phyloP scores from a whole-genome alignment of 371 early-diverging fungal genomes.

The Funneliformis caledonium region DNA sequence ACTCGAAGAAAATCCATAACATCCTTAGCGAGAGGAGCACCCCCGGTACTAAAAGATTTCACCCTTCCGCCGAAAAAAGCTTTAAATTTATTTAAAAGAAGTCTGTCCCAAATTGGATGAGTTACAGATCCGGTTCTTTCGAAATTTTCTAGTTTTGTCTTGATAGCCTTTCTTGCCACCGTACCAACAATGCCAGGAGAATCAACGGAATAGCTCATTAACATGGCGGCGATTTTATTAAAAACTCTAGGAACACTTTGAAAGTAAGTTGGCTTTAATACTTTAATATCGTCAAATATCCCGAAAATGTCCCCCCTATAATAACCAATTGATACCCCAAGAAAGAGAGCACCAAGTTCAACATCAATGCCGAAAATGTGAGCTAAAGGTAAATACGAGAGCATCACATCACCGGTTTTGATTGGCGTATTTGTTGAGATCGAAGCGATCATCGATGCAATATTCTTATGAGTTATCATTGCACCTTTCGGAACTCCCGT shows the following conservation, averaged over 20 bases:
- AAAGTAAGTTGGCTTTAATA: constrained; percentile 82
- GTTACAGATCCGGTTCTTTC: constrained; percentile 61
- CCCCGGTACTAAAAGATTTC: constrained; percentile 75
- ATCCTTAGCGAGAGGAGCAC: constrained; percentile 90
- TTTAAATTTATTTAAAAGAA: constrained; percentile 88
- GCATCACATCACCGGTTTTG: constrained; percentile 33
- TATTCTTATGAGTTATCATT: constrained; percentile 45
- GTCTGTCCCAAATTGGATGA: constrained; percentile 85
- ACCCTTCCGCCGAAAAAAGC: constrained; percentile 90
- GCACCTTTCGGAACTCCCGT: constrained; percentile 59
- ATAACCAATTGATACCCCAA: constrained; percentile 76
- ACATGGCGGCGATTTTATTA: constrained; percentile 83
- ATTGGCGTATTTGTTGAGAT: not conserved
- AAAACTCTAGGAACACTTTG: constrained; percentile 87
- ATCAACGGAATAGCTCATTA: constrained; percentile 67
- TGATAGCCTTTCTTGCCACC: constrained; percentile 69
- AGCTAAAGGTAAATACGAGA: constrained; percentile 60
- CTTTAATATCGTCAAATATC: constrained; percentile 80
- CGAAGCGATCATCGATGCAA: constrained; percentile 46
- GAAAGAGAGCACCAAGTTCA: constrained; percentile 41
- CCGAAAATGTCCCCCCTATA: constrained; percentile 80
- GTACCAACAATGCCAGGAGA: constrained; percentile 61
- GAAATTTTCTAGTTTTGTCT: constrained; percentile 63
- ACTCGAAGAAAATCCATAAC: constrained; percentile 89
- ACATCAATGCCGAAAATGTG: constrained; percentile 86